Conservation (phyloP, 441 rosid genomes). For the Raphanus hybrid region DNA sequence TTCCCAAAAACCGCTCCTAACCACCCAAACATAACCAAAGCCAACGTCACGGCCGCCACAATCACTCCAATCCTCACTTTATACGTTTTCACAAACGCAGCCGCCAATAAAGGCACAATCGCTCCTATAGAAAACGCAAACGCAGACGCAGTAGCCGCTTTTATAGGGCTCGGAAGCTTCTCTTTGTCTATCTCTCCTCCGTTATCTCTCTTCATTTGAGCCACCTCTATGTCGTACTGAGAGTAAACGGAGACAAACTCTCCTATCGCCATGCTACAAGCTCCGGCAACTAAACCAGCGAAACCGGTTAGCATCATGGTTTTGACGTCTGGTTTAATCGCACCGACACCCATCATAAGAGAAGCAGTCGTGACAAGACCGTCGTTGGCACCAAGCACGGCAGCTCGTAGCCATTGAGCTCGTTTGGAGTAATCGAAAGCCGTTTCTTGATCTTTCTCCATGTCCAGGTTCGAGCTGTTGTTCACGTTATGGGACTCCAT, state of each 20-base stretch:
- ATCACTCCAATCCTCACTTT: no score
- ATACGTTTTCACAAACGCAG: no score
- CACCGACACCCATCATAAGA: slow-evolving; percentile 85
- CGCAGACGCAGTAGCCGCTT: no score
- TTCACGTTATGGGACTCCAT: neutral
- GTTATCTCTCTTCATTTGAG: slow-evolving; percentile 61
- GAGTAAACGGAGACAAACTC: slow-evolving; percentile 47
- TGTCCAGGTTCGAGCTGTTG: slow-evolving; percentile 45
- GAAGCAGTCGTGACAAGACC: slow-evolving; percentile 86
- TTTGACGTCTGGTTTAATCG: slow-evolving; percentile 71
- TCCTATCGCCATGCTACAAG: slow-evolving; percentile 96
- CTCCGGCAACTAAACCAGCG: slow-evolving; percentile 86
- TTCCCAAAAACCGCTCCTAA: slow-evolving; percentile 80
- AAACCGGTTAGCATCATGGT: slow-evolving; percentile 82
- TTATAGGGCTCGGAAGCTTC: slow-evolving; percentile 62
- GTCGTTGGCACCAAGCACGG: slow-evolving; percentile 86
- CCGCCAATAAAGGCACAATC: no score
- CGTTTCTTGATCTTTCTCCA: slow-evolving; percentile 45
- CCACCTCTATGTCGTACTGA: slow-evolving; percentile 78
- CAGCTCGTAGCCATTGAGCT: slow-evolving; percentile 93
- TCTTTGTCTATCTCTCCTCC: slow-evolving; percentile 45
- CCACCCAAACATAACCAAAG: slow-evolving; percentile 70
- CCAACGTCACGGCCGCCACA: slow-evolving; percentile 39
- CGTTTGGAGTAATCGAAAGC: slow-evolving; percentile 72
- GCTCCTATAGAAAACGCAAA: no score